phyloP scores from a whole-genome alignment of 805 yeast genomes.

The Teunomyces panamensis region DNA sequence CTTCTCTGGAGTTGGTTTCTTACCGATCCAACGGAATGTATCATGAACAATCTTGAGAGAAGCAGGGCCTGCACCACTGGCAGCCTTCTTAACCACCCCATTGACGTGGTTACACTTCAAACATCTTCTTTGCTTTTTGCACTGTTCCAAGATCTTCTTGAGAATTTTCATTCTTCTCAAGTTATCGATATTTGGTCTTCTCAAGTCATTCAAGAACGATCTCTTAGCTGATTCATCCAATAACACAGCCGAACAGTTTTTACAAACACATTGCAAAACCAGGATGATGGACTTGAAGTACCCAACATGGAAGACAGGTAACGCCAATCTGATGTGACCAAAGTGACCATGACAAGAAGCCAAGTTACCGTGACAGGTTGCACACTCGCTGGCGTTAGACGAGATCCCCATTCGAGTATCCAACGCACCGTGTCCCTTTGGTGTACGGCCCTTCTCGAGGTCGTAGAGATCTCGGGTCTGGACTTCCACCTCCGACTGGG shows the following conservation, averaged over 20 bases:
- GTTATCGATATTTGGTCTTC: slow-evolving; percentile 87
- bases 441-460: slow-evolving; percentile 82
- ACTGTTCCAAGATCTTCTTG: slow-evolving; percentile 82
- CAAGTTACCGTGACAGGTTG: slow-evolving; percentile 86
- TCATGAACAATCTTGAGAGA: slow-evolving; percentile 94
- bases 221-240: slow-evolving; percentile 72
- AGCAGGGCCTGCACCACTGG: slow-evolving; percentile 87
- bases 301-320: slow-evolving; percentile 97
- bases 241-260: slow-evolving; percentile 76
- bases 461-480: slow-evolving; percentile 89
- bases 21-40: slow-evolving; percentile 93
- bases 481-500: slow-evolving; percentile 93
- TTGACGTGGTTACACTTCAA: slow-evolving; percentile 81
- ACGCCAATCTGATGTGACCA: slow-evolving; percentile 88
- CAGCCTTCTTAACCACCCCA: slow-evolving; percentile 97
- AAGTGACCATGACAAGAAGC: slow-evolving; percentile 98
- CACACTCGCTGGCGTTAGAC: slow-evolving; percentile 78
- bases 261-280: slow-evolving; percentile 88
- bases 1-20: slow-evolving; percentile 82
- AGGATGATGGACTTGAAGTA: slow-evolving; percentile 89
- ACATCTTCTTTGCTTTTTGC: slow-evolving; percentile 93
- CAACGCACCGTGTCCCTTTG: slow-evolving; percentile 81
- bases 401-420: slow-evolving; percentile 95
- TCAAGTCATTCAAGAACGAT: slow-evolving; percentile 68
- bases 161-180: slow-evolving; percentile 86